Evolutionary conservation across 192 early-diverging fungal genomes (phyloP).

Genomic region (Coemansia sp.): DNA sequence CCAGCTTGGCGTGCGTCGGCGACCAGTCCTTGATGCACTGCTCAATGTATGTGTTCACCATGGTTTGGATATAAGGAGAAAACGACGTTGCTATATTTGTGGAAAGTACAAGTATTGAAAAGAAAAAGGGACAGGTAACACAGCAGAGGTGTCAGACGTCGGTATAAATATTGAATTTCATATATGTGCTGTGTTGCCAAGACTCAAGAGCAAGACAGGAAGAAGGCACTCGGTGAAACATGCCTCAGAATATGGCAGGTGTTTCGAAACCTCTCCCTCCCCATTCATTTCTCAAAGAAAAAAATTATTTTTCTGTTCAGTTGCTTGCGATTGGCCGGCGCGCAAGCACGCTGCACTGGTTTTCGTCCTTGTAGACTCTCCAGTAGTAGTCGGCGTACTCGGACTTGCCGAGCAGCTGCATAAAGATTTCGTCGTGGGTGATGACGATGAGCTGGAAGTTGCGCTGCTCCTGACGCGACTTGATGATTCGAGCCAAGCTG

Average conservation of each 20-base stretch:
- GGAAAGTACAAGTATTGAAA: constrained; percentile 5
- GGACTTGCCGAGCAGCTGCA: constrained; percentile 72
- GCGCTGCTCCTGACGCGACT: constrained; percentile 66
- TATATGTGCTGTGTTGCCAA: too few relatives aligned
- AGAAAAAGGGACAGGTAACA: neutral
- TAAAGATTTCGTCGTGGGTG: constrained; percentile 97
- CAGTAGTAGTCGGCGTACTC: constrained; percentile 88
- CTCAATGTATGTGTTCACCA: constrained; percentile 52
- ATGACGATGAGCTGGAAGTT: constrained; percentile 98
- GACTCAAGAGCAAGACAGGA: constrained; percentile 2
- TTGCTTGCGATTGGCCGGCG: constrained; percentile 40
- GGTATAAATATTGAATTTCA: too few relatives aligned
- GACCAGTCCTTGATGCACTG: constrained; percentile 35
- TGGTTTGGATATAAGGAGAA: constrained; percentile 7
- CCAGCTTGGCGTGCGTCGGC: constrained; percentile 62
- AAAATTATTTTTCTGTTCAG: constrained; percentile 7
- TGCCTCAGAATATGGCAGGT: too few relatives aligned
- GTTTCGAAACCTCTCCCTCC: too few relatives aligned
- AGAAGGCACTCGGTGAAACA: constrained; percentile 4
- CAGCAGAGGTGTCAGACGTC: too few relatives aligned
- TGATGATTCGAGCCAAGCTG: constrained; percentile 78
- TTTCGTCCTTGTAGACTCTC: constrained; percentile 78
- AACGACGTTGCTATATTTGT: neutral
- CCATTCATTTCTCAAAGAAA: neutral
- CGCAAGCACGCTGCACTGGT: constrained; percentile 42